Percentiles rank a stretch among this genome's conserved stretches.
Conservation (phyloP, 768 basidiomycete genomes). For the Phylloporus rhodoxanthus region DNA sequence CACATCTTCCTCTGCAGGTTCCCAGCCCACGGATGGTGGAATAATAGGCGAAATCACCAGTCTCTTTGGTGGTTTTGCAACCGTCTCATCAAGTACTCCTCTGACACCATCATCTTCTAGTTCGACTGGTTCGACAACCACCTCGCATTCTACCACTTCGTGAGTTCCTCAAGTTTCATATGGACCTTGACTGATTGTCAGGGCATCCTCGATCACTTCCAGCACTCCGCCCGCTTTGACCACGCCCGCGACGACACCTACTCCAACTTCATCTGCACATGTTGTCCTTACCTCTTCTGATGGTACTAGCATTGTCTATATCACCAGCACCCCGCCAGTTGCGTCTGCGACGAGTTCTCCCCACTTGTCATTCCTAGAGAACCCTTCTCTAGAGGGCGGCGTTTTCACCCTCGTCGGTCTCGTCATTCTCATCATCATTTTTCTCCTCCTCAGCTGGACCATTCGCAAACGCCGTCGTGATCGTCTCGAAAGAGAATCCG, state of each 20-base stretch:
- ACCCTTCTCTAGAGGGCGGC: conserved; percentile 57
- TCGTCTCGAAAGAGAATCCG: conserved; percentile 29
- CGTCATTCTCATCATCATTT: conserved; percentile 40
- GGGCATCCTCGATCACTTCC: conserved; percentile 10
- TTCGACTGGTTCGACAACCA: conserved; percentile 23
- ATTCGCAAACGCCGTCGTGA: conserved; percentile 46
- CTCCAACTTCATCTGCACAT: conserved; percentile 10
- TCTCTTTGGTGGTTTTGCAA: conserved; percentile 7
- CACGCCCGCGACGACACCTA: conserved; percentile 8
- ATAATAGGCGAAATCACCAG: conserved; percentile 13
- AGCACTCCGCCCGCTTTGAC: conserved; percentile 9
- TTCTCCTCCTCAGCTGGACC: conserved; percentile 40
- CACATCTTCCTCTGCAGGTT: not conserved
- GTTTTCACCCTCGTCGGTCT: conserved; percentile 53
- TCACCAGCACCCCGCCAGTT: conserved; percentile 28
- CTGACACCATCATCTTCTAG: conserved; percentile 22
- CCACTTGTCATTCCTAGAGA: conserved; percentile 48
- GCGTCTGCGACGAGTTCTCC: conserved; percentile 20
- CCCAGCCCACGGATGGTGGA: conserved; percentile 7
- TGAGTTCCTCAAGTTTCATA: conserved; percentile 10
- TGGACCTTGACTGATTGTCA: conserved; percentile 1
- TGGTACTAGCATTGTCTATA: conserved; percentile 23
- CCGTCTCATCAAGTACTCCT: conserved; percentile 12
- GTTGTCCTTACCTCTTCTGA: conserved; percentile 21
- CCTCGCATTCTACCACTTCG: conserved; percentile 15